A percentile compares a stretch with the other conserved stretches of the same genome.
phyloP scores from a whole-genome alignment of 2,329 filamentous ascomycete genomes.

The Ilyonectria mors-panacis region DNA sequence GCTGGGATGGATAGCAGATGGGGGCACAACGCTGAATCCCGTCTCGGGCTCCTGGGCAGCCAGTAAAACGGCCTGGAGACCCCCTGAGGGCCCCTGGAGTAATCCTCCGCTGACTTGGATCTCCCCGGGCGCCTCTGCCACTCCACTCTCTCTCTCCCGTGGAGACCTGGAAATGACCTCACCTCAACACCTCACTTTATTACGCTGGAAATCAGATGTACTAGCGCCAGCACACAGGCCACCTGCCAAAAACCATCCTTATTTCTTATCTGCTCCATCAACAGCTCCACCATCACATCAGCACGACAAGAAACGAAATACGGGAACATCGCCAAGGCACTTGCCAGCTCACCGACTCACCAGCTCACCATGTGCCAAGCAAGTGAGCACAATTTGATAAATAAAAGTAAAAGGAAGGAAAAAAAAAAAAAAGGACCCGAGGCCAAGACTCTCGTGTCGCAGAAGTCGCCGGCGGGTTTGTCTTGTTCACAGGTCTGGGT shows the following conservation, averaged over 20 bases:
- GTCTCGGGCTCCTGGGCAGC: background rate
- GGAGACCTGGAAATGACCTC: conserved; percentile 4
- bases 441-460: background rate
- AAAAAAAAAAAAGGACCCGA: background rate
- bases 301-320: background rate
- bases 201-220: background rate
- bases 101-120: background rate
- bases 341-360: background rate
- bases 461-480: background rate
- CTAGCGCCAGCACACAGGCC: background rate
- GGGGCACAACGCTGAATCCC: background rate
- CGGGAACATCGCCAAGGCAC: background rate
- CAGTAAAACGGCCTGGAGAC: background rate
- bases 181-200: background rate
- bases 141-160: background rate
- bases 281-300: background rate
- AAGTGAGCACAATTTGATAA: background rate
- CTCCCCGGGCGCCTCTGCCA: background rate
- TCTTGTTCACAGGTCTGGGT: background rate
- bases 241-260: background rate
- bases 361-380: background rate
- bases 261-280: background rate
- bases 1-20: background rate
- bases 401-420: no score
- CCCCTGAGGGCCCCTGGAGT: background rate